Base-by-base conservation (phyloP, 2,329 filamentous ascomycete species). In the Claviceps sp. region DNA sequence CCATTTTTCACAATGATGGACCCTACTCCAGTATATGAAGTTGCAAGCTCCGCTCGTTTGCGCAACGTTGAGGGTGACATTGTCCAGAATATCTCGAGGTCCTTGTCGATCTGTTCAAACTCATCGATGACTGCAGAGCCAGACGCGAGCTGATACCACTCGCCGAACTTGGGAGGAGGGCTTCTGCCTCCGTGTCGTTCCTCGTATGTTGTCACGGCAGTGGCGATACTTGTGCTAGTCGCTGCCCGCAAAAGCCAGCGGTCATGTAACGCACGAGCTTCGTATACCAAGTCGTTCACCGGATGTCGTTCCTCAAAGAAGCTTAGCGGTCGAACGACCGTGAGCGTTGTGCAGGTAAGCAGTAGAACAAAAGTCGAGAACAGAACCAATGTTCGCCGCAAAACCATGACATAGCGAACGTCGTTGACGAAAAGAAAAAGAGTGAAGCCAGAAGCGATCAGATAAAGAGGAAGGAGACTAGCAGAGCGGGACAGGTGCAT, bases 101-200 rank as follows among this genome's bases (percentile, higher is more conserved):
- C 82, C 51, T 82, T 74, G 58, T 87, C 82, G 51, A 95, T 89
- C 47, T 85, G 87, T 58, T 87, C 82, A 58, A 87, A 95, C 56
- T 87, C 81, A 60, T 95, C 89, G 51, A 93, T 81, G 50, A 95
- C 72, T 50, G 80, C 72, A 0, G 89, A 85, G n/a, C 77, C 72
- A 55, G 77, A 78, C 5, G 89, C 87, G 61, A 87, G 89, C 19
- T 84, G 75, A 62, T 84, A 95, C 89, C 89, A 95, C 57, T 82
- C 81, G 60, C 89, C 85, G 60, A 95, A 95, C 54, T 85, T 78
- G 1, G 84, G 86, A 11, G 89, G 89, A 16, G 89, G 89, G 30
- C 80, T 71, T 54, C 88, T 78, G 14, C 81, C 80, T 59, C 85
- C 59, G 54, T 80, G 71, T 5, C 73, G 70, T 47, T 76, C 70